Conservation (phyloP, 2,329 filamentous ascomycete genomes). For the Chrysosporium queenslandicum region DNA sequence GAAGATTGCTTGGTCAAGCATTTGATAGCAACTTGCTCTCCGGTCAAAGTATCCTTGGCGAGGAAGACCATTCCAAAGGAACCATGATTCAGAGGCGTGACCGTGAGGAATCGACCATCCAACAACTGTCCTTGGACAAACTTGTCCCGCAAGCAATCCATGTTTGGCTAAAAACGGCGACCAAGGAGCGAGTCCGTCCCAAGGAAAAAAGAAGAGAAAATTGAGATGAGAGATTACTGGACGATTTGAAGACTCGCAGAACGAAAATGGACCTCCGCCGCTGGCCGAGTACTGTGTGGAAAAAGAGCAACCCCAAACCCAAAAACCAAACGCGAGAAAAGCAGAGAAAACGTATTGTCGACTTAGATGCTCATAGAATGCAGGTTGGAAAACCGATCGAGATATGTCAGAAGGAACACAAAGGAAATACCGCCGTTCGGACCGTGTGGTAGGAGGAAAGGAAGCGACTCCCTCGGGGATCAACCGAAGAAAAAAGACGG, state of each 20-base stretch:
- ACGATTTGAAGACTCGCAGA: conserved; percentile 12
- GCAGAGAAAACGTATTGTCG: conserved; percentile 28
- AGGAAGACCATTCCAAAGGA: conserved; percentile 98
- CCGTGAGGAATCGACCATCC: conserved; percentile 78
- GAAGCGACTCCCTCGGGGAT: conserved; percentile 1
- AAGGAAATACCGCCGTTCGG: conserved; percentile 20
- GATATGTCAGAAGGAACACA: conserved; percentile 12
- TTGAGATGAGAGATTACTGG: conserved; percentile 11
- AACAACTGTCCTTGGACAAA: conserved; percentile 72
- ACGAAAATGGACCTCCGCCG: conserved; percentile 13
- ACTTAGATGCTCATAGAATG: conserved; percentile 34
- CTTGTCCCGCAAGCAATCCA: conserved; percentile 81
- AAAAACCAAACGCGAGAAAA: conserved; percentile 23
- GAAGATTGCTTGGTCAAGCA: conserved; percentile 77
- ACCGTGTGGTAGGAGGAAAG: conserved; percentile 20
- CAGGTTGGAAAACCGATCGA: conserved; percentile 8
- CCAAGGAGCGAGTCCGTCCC: background rate
- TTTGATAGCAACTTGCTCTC: conserved; percentile 84
- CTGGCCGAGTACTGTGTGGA: conserved; percentile 10
- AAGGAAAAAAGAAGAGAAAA: background rate
- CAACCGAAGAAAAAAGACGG: conserved; percentile 11
- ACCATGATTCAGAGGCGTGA: conserved; percentile 93
- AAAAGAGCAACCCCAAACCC: conserved; percentile 13
- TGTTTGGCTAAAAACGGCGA: conserved; percentile 23
- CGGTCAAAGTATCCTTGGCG: conserved; percentile 67